Evolutionary conservation across 2,329 filamentous ascomycete genomes (phyloP).

Genomic region (Botrytis porri): DNA sequence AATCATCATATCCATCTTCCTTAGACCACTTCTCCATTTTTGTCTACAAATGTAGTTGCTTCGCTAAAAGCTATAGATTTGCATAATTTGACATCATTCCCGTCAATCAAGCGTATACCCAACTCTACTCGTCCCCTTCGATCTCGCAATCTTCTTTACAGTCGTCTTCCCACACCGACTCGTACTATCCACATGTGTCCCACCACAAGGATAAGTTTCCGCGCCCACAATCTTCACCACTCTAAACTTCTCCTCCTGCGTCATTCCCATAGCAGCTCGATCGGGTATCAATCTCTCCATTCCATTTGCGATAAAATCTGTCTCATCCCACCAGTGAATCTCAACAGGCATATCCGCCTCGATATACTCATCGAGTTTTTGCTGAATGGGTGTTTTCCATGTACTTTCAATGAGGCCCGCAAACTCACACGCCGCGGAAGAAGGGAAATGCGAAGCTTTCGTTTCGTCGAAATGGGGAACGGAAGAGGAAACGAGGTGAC

Average conservation of each 20-base stretch:
- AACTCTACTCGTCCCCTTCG: slow-evolving; percentile 61
- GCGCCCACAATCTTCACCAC: slow-evolving; percentile 67
- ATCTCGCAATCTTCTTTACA: slow-evolving; percentile 65
- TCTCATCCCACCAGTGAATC: slow-evolving; percentile 66
- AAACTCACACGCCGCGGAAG: slow-evolving; percentile 66
- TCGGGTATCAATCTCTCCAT: slow-evolving; percentile 56
- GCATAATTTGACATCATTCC: neutral
- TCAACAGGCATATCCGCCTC: slow-evolving; percentile 54
- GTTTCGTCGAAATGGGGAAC: slow-evolving; percentile 58
- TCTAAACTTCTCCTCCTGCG: slow-evolving; percentile 52
- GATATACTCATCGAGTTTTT: slow-evolving; percentile 57
- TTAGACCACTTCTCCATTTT: neutral
- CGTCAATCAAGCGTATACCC: slow-evolving; percentile 23
- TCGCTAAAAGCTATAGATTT: neutral
- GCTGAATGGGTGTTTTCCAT: slow-evolving; percentile 61
- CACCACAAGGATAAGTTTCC: slow-evolving; percentile 71
- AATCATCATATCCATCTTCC: neutral
- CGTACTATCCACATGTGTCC: slow-evolving; percentile 66
- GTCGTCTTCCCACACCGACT: slow-evolving; percentile 56
- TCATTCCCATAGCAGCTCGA: slow-evolving; percentile 40
- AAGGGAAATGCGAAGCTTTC: slow-evolving; percentile 71
- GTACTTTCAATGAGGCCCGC: slow-evolving; percentile 62
- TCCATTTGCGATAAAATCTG: slow-evolving; percentile 54
- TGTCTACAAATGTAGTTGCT: neutral
- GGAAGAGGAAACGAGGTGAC: slow-evolving; percentile 49